Base-by-base conservation (phyloP, 768 basidiomycete genomes). In the Exsudoporus frostii region DNA sequence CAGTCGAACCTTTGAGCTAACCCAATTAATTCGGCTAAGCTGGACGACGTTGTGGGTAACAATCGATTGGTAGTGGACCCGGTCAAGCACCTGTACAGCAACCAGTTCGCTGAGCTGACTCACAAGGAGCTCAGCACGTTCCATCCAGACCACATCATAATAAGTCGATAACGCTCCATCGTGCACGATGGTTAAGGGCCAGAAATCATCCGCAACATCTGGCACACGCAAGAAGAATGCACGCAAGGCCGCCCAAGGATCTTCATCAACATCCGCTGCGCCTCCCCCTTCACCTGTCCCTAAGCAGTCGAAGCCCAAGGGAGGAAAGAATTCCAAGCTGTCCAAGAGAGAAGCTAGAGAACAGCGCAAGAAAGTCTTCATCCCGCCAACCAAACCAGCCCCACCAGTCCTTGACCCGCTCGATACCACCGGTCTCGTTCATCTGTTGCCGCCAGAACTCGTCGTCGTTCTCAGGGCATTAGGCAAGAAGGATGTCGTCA, bases 221-320 rank as follows among this genome's bases (percentile, higher is more conserved):
- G 91, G 74, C 5, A 98, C 95, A 9, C 83, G 94, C 54, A 97
- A 96, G 77, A 98, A 97, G 71, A 91, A 96, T 67, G 89, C 89
- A 15, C 83, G 87, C 55, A 94, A 89, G 65, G 79, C 83, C 1
- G 75, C 75, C 15, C 57, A 63, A 19, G 64, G 50, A 43, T 33
- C 60, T 19, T 45, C 64, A 13, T 27, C 8, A 8, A 27, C 27
- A 9, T 37, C 59, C 7, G 43, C 58, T 45, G 45, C 32, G 33
- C 66, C 67, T 9, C 60, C 68, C 32, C 74, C 76, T 37, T 74
- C 76, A 17, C 67, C 73, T 7, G 52, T 69, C 15, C 69, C 69
- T 48, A 70, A 72, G 60, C 74, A 71, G 52, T 70, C 74, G 48
- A 85, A 78, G 72, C 76, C 74, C 41, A 77, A 79, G 57, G 72